Conservation (phyloP, 139 green algal genomes). For the Haematococcus lacustris region DNA sequence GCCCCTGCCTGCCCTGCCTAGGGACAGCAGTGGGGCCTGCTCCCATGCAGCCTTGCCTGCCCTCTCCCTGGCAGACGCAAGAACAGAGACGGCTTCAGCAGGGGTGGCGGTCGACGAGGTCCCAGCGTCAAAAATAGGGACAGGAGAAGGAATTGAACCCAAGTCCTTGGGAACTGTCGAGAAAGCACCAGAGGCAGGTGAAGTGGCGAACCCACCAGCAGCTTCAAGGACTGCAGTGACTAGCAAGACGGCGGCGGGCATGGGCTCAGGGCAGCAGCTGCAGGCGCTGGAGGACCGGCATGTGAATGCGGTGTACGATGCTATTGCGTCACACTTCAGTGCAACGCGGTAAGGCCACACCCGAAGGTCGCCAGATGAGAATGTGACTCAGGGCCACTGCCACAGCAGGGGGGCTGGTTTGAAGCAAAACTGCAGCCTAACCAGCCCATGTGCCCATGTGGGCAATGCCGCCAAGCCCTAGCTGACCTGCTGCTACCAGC, state of each 20-base stretch:
- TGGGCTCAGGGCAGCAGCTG: constrained; percentile 11
- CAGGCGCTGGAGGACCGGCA: constrained; percentile 47
- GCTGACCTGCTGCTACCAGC: too few relatives aligned
- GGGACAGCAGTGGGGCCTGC: constrained; percentile 12
- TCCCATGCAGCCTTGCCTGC: background rate
- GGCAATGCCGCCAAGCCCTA: too few relatives aligned
- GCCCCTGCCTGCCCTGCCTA: background rate
- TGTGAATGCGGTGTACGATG: constrained; percentile 89
- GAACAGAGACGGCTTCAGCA: background rate
- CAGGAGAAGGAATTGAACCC: constrained; percentile 15
- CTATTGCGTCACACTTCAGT: constrained; percentile 92
- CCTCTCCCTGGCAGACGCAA: background rate
- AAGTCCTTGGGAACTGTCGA: too few relatives aligned
- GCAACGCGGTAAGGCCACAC: constrained; percentile 67
- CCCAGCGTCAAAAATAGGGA: constrained; percentile 2
- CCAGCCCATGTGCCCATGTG: too few relatives aligned
- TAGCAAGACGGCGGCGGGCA: too few relatives aligned
- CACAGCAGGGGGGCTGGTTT: too few relatives aligned
- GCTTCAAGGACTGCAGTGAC: too few relatives aligned
- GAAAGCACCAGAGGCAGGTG: too few relatives aligned
- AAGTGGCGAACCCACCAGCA: too few relatives aligned
- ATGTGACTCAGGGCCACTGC: too few relatives aligned
- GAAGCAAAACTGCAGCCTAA: too few relatives aligned
- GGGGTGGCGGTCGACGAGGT: background rate
- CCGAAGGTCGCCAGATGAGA: too few relatives aligned